Percentiles rank a stretch among this genome's conserved stretches.
Conservation (phyloP, 495 filamentous ascomycete genomes). For the Penicillium turbatum region DNA sequence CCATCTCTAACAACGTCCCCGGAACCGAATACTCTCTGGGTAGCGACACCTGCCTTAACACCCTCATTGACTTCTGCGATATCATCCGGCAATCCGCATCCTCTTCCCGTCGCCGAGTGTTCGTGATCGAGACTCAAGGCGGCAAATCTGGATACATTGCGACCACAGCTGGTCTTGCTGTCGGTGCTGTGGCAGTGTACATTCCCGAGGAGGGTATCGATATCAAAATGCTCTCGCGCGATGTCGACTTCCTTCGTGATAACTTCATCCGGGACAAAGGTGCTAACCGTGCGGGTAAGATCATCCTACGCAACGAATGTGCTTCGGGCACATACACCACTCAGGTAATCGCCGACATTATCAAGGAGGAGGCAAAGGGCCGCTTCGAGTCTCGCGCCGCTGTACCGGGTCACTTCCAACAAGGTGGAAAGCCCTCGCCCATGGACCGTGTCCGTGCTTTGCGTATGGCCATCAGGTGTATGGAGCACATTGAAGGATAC, state of each 20-base stretch:
- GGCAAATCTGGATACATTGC: slow-evolving; percentile 93
- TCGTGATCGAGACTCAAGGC: slow-evolving; percentile 97
- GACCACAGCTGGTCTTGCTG: slow-evolving; percentile 79
- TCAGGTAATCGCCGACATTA: slow-evolving; percentile 90
- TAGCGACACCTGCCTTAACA: slow-evolving; percentile 95
- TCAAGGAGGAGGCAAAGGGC: slow-evolving; percentile 86
- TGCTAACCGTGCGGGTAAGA: slow-evolving; percentile 84
- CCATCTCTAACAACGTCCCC: slow-evolving; percentile 96
- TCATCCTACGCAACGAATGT: slow-evolving; percentile 92
- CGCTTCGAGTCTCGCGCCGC: slow-evolving; percentile 91
- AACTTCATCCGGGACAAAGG: slow-evolving; percentile 83
- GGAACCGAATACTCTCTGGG: slow-evolving; percentile 97
- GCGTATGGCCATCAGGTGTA: slow-evolving; percentile 83
- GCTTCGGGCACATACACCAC: slow-evolving; percentile 87
- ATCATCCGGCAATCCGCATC: slow-evolving; percentile 95
- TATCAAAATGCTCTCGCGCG: slow-evolving; percentile 84
- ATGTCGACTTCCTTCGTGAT: slow-evolving; percentile 85
- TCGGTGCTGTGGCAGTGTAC: slow-evolving; percentile 94
- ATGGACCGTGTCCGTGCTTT: slow-evolving; percentile 96
- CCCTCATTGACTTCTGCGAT: slow-evolving; percentile 94
- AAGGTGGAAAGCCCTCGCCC: slow-evolving; percentile 86
- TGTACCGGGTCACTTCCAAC: slow-evolving; percentile 94
- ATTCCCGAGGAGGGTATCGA: slow-evolving; percentile 95
- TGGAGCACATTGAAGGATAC: slow-evolving; percentile 81
- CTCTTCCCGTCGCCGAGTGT: slow-evolving; percentile 84